phyloP scores from a whole-genome alignment of 1,139 yeast genomes.

The Magnusiomyces clavatus region DNA sequence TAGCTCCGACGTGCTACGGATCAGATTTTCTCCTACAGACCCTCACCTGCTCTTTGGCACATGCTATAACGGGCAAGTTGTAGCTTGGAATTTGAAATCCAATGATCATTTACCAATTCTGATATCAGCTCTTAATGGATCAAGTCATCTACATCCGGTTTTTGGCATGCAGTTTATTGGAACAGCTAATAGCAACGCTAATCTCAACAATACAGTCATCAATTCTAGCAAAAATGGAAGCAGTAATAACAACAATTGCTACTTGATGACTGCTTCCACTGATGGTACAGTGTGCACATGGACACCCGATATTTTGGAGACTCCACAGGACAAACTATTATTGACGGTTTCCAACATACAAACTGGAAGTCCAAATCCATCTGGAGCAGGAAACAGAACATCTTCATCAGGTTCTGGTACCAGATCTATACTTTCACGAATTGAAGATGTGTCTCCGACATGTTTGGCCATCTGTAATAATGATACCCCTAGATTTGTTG shows the following conservation, averaged over 20 bases:
- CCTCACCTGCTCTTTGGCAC: slow-evolving; percentile 38
- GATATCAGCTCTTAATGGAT: slow-evolving; percentile 29
- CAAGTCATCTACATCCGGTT: slow-evolving; percentile 40
- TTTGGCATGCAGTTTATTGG: slow-evolving; percentile 34
- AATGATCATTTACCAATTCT: slow-evolving; percentile 24
- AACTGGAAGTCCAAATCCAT: background rate
- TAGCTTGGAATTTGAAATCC: slow-evolving; percentile 39
- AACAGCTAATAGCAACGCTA: slow-evolving; percentile 28
- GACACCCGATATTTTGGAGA: slow-evolving; percentile 40
- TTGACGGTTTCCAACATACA: slow-evolving; percentile 24
- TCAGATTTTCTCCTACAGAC: slow-evolving; percentile 35
- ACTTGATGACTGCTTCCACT: slow-evolving; percentile 36
- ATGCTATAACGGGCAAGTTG: slow-evolving; percentile 42
- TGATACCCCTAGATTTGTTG: slow-evolving; percentile 35
- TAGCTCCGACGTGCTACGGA: slow-evolving; percentile 37
- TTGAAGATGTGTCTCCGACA: slow-evolving; percentile 38
- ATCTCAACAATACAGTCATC: too few relatives aligned
- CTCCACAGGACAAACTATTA: slow-evolving; percentile 33
- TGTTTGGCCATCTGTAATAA: slow-evolving; percentile 28
- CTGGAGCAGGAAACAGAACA: background rate
- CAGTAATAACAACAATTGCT: too few relatives aligned
- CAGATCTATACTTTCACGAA: slow-evolving; percentile 17
- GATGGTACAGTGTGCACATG: slow-evolving; percentile 44
- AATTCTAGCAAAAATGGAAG: too few relatives aligned
- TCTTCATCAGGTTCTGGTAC: background rate